Evolutionary conservation across 2,329 filamentous ascomycete genomes (phyloP), one percentile per base, ranked within the genome.

Genomic region (Alternaria brassicicola): DNA sequence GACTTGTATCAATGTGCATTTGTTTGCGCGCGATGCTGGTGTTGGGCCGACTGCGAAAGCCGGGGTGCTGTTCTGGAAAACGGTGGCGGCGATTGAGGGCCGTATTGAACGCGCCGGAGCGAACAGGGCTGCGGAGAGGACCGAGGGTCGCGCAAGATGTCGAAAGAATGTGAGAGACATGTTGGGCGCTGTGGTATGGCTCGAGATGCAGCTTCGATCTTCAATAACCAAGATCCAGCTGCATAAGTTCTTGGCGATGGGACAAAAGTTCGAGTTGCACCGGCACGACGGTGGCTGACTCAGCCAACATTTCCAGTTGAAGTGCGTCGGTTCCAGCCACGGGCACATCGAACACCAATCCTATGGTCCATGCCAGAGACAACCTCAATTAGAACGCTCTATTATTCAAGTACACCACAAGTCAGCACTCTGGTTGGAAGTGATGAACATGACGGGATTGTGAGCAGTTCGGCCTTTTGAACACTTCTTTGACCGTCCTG

Each of bases 1-100:
- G 48, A 84, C 81, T 73, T 84, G 82, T 63, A 81, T 83, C 64
- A 81, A 78, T 48, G 82, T 84, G 55, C 81, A 80, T 60, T 73
- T 75, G 61, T 70, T 57, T 59, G 71, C 71, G 60, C 71, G 71
- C 13, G 72, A 78, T 45, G 75, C 74, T 60, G 79, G 76, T 71
- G 81, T 78, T 52, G 71, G 58, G 59, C 74, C 78, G 54, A 67
- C 48, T 41, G 66, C 58, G 36, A 68, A 61, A 28, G 63, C 49
- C 48, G 61, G 61, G 52, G 59, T 48, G 46, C 62, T 61, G 58
- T 70, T 68, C 53, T 60, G 61, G 50, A 71, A 58, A 6, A 71
- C 55, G 17, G 58, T 43, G 38, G 61, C 56, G 51, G 61, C 53
- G 46, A 70, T 64, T 46, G 70, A 63, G 42, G 70, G 65, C 31